Evolutionary conservation across 805 yeast genomes (phyloP), one percentile per base, ranked within the genome.

Genomic region (Candida krabiensis): DNA sequence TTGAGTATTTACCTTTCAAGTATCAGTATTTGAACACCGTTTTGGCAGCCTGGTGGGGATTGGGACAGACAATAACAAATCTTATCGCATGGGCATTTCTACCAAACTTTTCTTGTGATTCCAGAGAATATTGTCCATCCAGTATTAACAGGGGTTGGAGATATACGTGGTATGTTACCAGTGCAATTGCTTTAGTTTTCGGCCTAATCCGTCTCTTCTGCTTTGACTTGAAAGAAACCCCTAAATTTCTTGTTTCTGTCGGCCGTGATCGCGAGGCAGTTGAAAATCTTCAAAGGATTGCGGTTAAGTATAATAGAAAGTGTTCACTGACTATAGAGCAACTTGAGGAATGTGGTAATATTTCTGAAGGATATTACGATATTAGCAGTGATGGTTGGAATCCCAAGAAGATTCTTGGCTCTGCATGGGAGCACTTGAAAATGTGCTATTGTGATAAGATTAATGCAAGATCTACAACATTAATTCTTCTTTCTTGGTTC

Each of bases 1-100:
- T 73, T 15, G 78, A 74, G 46, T 72, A 69, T 40, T 56, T 75
- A 41, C 80, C 80, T 2, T 58, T 62, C 38, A 65, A 65, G 30
- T 53, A 66, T 46, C 75, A 73, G 42, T 73, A 72, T 69, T 54
- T 73, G 40, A 60, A 70, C 32, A 73, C 79, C 1, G 64, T 72
- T 32, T 63, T 76, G 50, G 75, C 79, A 16, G 58, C 68, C 35
- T 77, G 70, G 74, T 76, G 81, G 81, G 76, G 79, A 13, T 50
- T 76, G 15, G 80, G 80, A 7, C 80, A 75, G 51, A 63, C 75
- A 8, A 55, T 75, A 19, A 64, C 76, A 11, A 66, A 64, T 19
- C 54, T 73, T 11, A 47, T 74, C 31, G 70, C 75, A 11, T 76
- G 77, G 75, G 79, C 73, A 0, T 65, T 74, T 41, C 59, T 76